These are phyloP conservation scores for Candida boidinii DNA, from an alignment of 805 yeast genomes.

Conservation along the genomic window DNA sequence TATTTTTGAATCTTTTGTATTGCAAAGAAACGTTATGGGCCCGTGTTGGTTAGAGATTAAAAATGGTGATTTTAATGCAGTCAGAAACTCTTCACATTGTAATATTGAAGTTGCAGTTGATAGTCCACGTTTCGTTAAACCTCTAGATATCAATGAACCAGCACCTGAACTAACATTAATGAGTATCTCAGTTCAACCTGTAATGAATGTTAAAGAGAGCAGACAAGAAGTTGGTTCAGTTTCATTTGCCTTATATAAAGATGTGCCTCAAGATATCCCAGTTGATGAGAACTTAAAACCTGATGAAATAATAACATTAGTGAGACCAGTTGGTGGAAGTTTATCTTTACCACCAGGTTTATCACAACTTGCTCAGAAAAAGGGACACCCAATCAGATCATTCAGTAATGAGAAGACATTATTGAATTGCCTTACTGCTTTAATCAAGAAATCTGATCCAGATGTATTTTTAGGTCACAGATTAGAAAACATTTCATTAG, in stretches of 20 bases:
- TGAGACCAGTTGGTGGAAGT: constrained; percentile 66
- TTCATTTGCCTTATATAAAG: constrained; percentile 61
- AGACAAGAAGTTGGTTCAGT: constrained; percentile 85
- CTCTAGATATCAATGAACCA: constrained; percentile 29
- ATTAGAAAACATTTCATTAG: constrained; percentile 70
- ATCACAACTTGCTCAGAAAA: constrained; percentile 47
- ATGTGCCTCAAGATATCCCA: constrained; percentile 70
- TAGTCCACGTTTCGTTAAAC: constrained; percentile 38
- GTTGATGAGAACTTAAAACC: constrained; percentile 55
- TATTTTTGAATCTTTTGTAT: constrained; percentile 77
- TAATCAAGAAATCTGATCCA: constrained; percentile 71
- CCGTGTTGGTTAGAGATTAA: constrained; percentile 90
- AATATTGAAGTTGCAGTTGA: constrained; percentile 60
- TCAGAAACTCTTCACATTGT: constrained; percentile 70
- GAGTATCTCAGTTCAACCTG: constrained; percentile 72
- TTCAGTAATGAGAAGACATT: constrained; percentile 71
- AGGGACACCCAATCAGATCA: constrained; percentile 40
- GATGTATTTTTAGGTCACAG: constrained; percentile 87
- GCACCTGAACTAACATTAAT: constrained; percentile 67
- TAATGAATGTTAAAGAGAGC: constrained; percentile 64
- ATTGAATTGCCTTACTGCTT: constrained; percentile 64
- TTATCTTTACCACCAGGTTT: constrained; percentile 71
- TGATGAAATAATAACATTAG: constrained; percentile 56
- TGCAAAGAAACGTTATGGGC: constrained; percentile 84
- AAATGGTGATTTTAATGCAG: constrained; percentile 48